Conservation (phyloP, 306 rosid species). For the Myrica gale region DNA sequence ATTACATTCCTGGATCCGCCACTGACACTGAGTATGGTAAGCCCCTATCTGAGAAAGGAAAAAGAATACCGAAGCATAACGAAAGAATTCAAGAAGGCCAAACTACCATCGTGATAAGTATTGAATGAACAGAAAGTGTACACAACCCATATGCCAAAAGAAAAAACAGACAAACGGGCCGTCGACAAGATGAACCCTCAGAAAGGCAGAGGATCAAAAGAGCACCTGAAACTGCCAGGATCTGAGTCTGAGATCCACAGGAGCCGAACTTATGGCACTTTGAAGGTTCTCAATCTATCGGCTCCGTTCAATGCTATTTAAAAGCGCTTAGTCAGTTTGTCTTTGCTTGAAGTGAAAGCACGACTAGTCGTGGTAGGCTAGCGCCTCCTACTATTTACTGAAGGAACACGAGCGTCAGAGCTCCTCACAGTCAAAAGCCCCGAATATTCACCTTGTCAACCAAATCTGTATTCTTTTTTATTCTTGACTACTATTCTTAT, state of each 20-base stretch:
- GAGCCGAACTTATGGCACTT: background rate
- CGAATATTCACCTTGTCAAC: background rate
- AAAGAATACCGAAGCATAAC: too few species aligned
- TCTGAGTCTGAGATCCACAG: background rate
- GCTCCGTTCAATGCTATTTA: background rate
- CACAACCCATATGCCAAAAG: conserved; percentile 1
- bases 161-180: background rate
- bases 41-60: too few species aligned
- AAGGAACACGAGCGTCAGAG: too few species aligned
- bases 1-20: too few species aligned
- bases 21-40: too few species aligned
- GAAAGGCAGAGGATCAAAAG: background rate
- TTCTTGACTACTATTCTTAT: too few species aligned
- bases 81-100: too few species aligned
- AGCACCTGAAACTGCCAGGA: background rate
- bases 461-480: background rate
- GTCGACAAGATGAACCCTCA: background rate
- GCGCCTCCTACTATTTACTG: background rate
- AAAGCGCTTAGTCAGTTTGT: too few species aligned
- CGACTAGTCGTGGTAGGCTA: too few species aligned
- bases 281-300: background rate
- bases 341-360: too few species aligned
- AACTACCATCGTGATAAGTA: background rate
- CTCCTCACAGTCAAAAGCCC: too few species aligned
- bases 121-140: background rate